Percentiles rank a stretch among this genome's conserved stretches.
Evolutionary conservation across 2,329 filamentous ascomycete species (phyloP).

Genomic region (Hypocrella siamensis): DNA sequence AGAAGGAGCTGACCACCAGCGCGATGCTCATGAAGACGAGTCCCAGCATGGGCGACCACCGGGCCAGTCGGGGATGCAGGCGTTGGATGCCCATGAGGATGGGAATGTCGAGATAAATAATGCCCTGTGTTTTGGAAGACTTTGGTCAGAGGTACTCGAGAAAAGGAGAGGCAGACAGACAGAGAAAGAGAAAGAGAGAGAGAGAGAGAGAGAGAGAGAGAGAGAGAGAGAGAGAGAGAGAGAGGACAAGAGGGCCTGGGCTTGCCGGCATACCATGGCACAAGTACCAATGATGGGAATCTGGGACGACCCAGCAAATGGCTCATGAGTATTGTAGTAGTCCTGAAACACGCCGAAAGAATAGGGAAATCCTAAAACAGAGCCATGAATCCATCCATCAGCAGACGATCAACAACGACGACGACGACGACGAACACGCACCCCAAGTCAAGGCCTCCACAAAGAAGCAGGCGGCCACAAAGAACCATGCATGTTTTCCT

Average conservation of each 20-base stretch:
- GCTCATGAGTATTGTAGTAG: conserved; percentile 45
- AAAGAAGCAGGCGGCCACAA: conserved; percentile 15
- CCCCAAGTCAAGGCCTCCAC: conserved; percentile 19
- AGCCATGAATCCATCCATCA: neutral
- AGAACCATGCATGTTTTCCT: conserved; percentile 19
- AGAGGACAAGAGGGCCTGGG: too few relatives aligned
- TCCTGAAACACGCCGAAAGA: conserved; percentile 57
- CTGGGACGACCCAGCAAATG: conserved; percentile 36
- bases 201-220: neutral
- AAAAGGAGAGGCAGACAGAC: neutral
- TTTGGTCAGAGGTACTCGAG: neutral
- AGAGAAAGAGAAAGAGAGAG: neutral
- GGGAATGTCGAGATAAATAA: conserved; percentile 39
- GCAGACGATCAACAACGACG: neutral
- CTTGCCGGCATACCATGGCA: conserved; percentile 27
- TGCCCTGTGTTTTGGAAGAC: conserved; percentile 18
- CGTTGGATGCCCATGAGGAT: conserved; percentile 30
- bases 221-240: neutral
- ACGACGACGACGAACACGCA: too few relatives aligned
- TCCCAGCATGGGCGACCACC: conserved; percentile 27
- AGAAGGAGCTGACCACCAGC: conserved; percentile 35
- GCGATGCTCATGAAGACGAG: conserved; percentile 36
- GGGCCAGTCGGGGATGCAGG: conserved; percentile 22
- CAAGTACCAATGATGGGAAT: conserved; percentile 51
- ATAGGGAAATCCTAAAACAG: conserved; percentile 53